Evolutionary conservation across 2,329 filamentous ascomycete genomes (phyloP).

Genomic region (Talaromyces pinophilus): DNA sequence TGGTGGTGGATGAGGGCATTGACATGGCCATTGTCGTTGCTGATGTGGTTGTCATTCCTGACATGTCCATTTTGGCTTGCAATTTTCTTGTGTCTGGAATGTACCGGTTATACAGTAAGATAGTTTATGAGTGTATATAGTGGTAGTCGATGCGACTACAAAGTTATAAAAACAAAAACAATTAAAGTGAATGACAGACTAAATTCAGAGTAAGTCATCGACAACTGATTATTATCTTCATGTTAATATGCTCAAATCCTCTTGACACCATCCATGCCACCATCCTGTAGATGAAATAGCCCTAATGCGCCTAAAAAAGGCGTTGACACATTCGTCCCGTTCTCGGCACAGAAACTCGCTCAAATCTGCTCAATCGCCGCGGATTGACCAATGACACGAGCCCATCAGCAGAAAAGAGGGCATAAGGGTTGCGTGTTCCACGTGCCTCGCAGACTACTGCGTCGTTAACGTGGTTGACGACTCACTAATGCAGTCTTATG

Average conservation of each 20-base stretch:
- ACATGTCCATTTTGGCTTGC: neutral
- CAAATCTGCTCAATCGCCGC: constrained; percentile 11
- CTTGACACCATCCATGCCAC: neutral
- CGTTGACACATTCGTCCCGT: neutral
- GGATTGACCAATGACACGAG: neutral
- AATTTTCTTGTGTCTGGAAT: neutral
- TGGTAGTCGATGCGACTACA: too few species aligned
- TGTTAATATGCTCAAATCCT: constrained; percentile 26
- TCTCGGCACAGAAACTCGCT: neutral
- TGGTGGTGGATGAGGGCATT: constrained; percentile 24
- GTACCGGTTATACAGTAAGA: neutral
- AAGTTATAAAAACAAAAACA: neutral
- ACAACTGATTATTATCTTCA: neutral
- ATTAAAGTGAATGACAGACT: neutral
- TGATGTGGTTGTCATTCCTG: constrained; percentile 19
- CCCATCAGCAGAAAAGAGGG: neutral
- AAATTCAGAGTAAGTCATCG: neutral
- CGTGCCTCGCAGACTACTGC: neutral
- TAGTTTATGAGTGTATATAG: neutral
- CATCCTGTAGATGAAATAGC: neutral
- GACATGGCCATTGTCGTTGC: constrained; percentile 21
- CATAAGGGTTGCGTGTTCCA: neutral
- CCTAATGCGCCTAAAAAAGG: neutral
- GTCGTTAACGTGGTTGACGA: neutral
- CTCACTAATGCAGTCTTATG: neutral